A percentile compares a stretch with the other conserved stretches of the same genome.
phyloP scores from a whole-genome alignment of 2,329 filamentous ascomycete species.

The Cladosporium sp. region DNA sequence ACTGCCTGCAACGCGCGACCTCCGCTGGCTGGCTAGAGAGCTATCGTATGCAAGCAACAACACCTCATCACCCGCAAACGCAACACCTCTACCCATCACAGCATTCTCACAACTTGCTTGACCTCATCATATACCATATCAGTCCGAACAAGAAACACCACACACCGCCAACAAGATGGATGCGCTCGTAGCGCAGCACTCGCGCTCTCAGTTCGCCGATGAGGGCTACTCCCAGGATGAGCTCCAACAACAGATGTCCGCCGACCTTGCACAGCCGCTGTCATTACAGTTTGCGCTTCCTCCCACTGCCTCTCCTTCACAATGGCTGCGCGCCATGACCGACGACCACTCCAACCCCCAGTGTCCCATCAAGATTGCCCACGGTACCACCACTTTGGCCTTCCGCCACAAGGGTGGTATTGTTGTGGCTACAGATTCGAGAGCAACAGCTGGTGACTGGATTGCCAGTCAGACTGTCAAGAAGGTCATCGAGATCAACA shows the following conservation, averaged over 20 bases:
- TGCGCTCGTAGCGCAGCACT: constrained; percentile 87
- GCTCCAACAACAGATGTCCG: constrained; percentile 58
- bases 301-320: constrained; percentile 80
- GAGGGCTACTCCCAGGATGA: constrained; percentile 64
- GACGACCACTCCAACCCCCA: constrained; percentile 95
- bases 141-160: background rate
- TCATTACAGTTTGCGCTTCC: constrained; percentile 94
- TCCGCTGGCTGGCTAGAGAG: too few relatives aligned
- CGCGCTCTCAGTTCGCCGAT: constrained; percentile 67
- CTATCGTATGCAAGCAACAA: background rate
- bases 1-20: too few relatives aligned
- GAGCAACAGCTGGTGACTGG: constrained; percentile 97
- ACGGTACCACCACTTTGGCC: constrained; percentile 95
- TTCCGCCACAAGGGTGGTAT: constrained; percentile 98
- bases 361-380: constrained; percentile 98
- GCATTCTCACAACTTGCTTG: background rate
- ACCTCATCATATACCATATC: background rate
- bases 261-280: constrained; percentile 66
- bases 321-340: constrained; percentile 93
- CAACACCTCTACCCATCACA: background rate
- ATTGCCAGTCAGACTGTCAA: constrained; percentile 99
- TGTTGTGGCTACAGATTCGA: constrained; percentile 95
- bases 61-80: constrained; percentile 1
- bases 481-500: constrained; percentile 99
- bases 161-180: constrained; percentile 61